Evolutionary conservation across 345 rosid genomes (phyloP).

Genomic region (Luvunga scandens): DNA sequence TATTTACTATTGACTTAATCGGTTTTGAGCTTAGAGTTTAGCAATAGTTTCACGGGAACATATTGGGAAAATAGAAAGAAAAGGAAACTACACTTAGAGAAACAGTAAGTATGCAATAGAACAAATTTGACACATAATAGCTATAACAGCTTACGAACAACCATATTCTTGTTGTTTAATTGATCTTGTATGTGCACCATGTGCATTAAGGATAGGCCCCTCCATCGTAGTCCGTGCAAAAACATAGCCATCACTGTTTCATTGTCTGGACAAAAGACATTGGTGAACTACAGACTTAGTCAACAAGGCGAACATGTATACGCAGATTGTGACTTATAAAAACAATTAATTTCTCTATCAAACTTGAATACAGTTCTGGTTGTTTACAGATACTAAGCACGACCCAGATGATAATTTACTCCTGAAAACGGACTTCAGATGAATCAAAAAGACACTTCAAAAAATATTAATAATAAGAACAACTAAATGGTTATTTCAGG

Average conservation of each 20-base stretch:
- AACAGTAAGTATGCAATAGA: neutral
- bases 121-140: neutral
- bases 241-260: neutral
- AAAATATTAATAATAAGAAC: neutral
- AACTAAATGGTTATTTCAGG: neutral
- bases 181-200: conserved; percentile 20
- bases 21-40: neutral
- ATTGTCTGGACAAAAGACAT: neutral
- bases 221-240: conserved; percentile 1
- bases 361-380: neutral
- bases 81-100: neutral
- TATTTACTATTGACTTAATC: neutral
- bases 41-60: neutral
- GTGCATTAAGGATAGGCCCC: conserved; percentile 18
- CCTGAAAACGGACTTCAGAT: neutral
- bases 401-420: neutral
- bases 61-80: neutral
- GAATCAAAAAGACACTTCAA: conserved; percentile 1
- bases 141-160: neutral
- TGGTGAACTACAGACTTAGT: conserved; percentile 7
- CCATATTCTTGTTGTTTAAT: conserved; percentile 6
- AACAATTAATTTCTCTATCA: neutral
- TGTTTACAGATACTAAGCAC: neutral
- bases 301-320: neutral
- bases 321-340: neutral